Evolutionary conservation across 2,329 filamentous ascomycete genomes (phyloP).

Genomic region (Aspergillus sp.): DNA sequence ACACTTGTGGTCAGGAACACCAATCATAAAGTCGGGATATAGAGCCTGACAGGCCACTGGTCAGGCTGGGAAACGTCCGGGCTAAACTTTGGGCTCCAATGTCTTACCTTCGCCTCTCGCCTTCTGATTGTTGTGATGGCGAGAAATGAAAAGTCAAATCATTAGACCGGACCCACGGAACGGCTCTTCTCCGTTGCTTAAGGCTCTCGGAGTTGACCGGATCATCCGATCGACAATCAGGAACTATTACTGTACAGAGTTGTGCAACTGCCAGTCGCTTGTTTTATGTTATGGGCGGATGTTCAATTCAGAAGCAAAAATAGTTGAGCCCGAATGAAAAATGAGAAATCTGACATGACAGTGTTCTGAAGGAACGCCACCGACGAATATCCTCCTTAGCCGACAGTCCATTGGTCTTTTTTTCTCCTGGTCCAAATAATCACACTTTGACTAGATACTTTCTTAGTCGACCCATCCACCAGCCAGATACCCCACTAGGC

Average conservation of each 20-base stretch:
- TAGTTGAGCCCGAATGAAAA: too few species aligned
- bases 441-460: background rate
- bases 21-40: conserved; percentile 15
- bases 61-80: conserved; percentile 3
- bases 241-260: background rate
- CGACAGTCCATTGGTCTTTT: background rate
- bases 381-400: background rate
- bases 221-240: conserved; percentile 18
- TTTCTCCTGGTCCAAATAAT: background rate
- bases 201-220: conserved; percentile 7
- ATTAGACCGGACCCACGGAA: background rate
- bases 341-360: too few species aligned
- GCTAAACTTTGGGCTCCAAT: background rate
- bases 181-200: background rate
- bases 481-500: background rate
- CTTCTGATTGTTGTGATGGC: background rate
- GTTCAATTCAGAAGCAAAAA: too few species aligned
- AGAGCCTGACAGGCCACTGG: background rate
- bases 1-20: conserved; percentile 18
- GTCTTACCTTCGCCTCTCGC: background rate
- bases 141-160: background rate
- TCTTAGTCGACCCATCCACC: background rate
- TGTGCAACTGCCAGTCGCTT: too few species aligned
- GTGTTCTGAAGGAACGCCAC: too few species aligned
- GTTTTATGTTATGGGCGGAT: too few species aligned